Percentiles rank a stretch among this genome's conserved stretches.
Conservation (phyloP, 768 basidiomycete species). For the Pisolithus microcarpus region DNA sequence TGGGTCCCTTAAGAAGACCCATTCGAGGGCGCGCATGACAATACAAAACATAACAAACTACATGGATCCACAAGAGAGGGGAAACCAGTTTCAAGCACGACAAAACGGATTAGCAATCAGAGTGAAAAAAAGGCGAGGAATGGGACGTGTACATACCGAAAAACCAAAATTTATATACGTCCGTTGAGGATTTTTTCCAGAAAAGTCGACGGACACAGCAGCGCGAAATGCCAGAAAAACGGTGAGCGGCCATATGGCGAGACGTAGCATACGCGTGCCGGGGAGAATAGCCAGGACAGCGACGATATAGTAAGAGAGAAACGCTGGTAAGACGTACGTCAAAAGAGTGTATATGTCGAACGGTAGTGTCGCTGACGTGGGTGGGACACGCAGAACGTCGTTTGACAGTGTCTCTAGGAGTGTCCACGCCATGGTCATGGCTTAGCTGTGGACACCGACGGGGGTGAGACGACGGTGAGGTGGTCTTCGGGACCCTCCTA, state of each 20-base stretch:
- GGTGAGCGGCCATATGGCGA: conserved; percentile 41
- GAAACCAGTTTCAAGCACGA: no score
- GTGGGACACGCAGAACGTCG: no score
- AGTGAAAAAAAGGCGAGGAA: neutral
- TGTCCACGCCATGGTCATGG: no score
- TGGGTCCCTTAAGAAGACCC: conserved; percentile 9
- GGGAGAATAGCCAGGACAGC: conserved; percentile 45
- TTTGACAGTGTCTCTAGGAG: no score
- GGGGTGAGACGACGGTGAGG: no score
- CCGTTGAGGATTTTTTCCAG: neutral
- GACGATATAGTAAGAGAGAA: conserved; percentile 39
- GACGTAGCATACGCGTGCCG: conserved; percentile 35
- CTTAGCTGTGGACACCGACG: no score
- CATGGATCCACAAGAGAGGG: neutral
- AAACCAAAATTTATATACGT: conserved; percentile 7
- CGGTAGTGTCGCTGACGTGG: conserved; percentile 5
- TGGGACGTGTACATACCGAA: conserved; percentile 2
- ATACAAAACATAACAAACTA: conserved; percentile 12
- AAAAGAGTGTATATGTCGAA: conserved; percentile 28
- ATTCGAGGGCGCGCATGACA: conserved; percentile 11
- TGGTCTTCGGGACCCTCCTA: no score
- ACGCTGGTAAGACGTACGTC: conserved; percentile 33
- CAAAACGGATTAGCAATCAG: no score
- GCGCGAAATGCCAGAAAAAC: conserved; percentile 37
- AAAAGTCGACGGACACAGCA: conserved; percentile 11